phyloP scores from a whole-genome alignment of 129 eudicot species.

The Apium graveolens region DNA sequence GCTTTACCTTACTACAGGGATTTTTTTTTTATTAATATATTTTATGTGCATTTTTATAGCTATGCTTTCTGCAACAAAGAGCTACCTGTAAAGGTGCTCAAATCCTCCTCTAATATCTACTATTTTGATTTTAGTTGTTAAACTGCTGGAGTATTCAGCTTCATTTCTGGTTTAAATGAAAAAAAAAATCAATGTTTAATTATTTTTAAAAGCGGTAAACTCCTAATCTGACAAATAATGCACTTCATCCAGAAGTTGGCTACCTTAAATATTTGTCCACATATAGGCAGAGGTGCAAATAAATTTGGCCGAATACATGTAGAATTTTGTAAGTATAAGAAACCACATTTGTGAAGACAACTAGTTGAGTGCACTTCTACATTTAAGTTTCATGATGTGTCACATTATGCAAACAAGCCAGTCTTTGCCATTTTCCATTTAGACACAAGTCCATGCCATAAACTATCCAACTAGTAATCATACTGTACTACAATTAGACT shows the following conservation, averaged over 20 bases:
- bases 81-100: neutral
- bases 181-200: neutral
- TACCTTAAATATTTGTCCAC: neutral
- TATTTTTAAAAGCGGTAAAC: neutral
- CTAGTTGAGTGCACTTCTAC: no score
- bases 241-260: neutral
- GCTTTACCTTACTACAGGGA: neutral
- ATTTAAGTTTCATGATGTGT: neutral
- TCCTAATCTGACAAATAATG: neutral
- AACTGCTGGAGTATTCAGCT: neutral
- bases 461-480: no score
- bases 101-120: neutral
- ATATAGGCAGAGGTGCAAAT: neutral
- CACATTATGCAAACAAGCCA: neutral
- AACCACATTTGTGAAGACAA: neutral
- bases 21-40: neutral
- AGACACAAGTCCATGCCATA: no score
- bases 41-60: neutral
- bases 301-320: neutral
- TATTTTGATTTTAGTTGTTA: neutral
- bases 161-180: neutral
- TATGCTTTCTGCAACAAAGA: neutral
- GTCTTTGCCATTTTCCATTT: neutral
- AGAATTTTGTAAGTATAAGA: neutral
- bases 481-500: no score